Conservation (phyloP, 1,139 yeast species). For the Kurtzmaniella natalensis region DNA sequence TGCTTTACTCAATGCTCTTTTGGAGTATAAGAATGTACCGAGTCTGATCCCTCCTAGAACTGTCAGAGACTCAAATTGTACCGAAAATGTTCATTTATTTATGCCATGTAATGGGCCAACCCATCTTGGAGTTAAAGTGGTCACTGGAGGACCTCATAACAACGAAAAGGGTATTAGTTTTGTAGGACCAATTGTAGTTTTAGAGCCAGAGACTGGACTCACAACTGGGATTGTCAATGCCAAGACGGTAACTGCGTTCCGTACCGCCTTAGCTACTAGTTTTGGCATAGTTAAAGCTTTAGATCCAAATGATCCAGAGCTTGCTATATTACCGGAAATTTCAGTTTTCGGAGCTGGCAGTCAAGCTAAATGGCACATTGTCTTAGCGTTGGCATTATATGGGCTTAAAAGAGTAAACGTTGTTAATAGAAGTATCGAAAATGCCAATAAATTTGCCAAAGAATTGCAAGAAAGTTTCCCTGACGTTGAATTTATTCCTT, state of each 20-base stretch:
- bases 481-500: constrained; percentile 18
- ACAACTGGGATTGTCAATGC: constrained; percentile 56
- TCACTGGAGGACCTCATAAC: constrained; percentile 46
- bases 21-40: constrained; percentile 18
- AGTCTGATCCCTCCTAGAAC: constrained; percentile 30
- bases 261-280: constrained; percentile 61
- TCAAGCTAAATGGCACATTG: constrained; percentile 65
- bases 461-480: constrained; percentile 23
- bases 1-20: constrained; percentile 20
- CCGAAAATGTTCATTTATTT: constrained; percentile 49
- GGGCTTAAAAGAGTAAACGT: constrained; percentile 37
- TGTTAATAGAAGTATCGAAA: constrained; percentile 41
- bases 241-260: constrained; percentile 56
- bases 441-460: constrained; percentile 30
- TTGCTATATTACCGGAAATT: constrained; percentile 21
- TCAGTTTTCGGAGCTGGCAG: constrained; percentile 62
- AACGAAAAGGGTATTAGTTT: constrained; percentile 38
- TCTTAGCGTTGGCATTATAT: constrained; percentile 41
- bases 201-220: constrained; percentile 49
- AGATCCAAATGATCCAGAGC: constrained; percentile 11
- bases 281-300: constrained; percentile 42
- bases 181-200: constrained; percentile 48
- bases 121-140: constrained; percentile 41
- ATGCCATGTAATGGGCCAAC: constrained; percentile 61
- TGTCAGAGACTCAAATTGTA: constrained; percentile 21